Base-by-base conservation (phyloP, 2,329 filamentous ascomycete genomes). In the Magnaporthiopsis incrustans region DNA sequence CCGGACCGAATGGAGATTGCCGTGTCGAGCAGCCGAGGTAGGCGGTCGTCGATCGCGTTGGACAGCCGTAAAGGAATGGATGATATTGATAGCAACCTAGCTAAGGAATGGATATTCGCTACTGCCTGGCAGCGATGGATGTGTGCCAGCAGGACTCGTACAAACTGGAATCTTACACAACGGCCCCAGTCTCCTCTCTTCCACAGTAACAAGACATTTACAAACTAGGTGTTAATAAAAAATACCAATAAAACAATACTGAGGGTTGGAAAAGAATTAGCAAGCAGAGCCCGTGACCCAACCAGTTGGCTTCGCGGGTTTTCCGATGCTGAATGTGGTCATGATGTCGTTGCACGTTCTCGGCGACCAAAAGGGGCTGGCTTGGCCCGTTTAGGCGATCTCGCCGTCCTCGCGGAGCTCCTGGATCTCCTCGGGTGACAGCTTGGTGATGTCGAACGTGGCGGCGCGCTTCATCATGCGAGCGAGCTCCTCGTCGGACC, bases 341-440 rank as follows among this genome's bases (percentile, higher is more conserved):
- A 18, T 38, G 35, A 38, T 38, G 1, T 38, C 35, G 35, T 26
- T 44, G 60, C 60, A 22, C 64, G 64, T 60, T 60, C 27, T 50
- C 58, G 57, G 35, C 38, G 38, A 10, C 30, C 10, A 35, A 25
- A 35, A 32, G 32, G 3, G 27, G 27, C 27, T 30, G 27, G 27
- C 27, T 5, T 5, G 32, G 32, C 32, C n/a, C 38, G 33, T 32
- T 50, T 59, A 64, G 53, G 44, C 60, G 33, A 70, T 68, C 65
- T 70, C 67, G 14, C 66, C 68, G 56, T 69, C 68, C 25, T 57
- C 66, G 3, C 67, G 64, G 53, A 69, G 68, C 64, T 68, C 65
- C 18, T 68, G 68, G 53, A 68, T 65, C 58, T 70, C 66, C 61
- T 67, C 66, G n/a, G 64, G 63, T 18, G 65, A 58, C 57, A 63